phyloP scores from a whole-genome alignment of 768 basidiomycete species.

The Suillus spraguei region DNA sequence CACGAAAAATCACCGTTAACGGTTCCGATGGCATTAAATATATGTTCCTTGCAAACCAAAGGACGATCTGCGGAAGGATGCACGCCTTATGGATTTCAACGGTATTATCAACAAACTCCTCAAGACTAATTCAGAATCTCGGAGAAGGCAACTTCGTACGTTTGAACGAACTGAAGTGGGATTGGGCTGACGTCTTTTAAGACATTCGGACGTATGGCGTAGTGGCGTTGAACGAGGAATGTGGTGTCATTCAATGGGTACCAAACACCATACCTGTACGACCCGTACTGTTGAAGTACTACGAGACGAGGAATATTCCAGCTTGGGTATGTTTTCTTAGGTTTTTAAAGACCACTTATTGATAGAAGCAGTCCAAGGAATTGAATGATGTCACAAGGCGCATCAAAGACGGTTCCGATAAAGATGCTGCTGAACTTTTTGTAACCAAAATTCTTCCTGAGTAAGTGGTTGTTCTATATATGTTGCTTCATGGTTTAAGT shows the following conservation, averaged over 20 bases:
- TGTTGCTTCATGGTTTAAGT: neutral
- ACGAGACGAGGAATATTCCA: slow-evolving; percentile 52
- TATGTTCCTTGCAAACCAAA: slow-evolving; percentile 94
- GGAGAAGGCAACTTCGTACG: slow-evolving; percentile 87
- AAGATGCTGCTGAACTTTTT: slow-evolving; percentile 55
- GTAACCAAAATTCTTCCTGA: slow-evolving; percentile 52
- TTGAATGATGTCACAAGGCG: slow-evolving; percentile 48
- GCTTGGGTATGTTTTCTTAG: slow-evolving; percentile 45
- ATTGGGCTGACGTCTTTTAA: slow-evolving; percentile 1
- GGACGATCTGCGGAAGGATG: slow-evolving; percentile 97
- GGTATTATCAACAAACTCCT: slow-evolving; percentile 96
- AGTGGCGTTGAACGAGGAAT: slow-evolving; percentile 96
- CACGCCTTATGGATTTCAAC: slow-evolving; percentile 97
- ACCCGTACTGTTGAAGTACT: slow-evolving; percentile 67
- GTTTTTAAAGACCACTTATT: neutral
- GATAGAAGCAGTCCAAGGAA: slow-evolving; percentile 41
- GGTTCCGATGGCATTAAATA: slow-evolving; percentile 85
- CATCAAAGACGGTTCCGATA: slow-evolving; percentile 53
- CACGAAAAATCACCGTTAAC: slow-evolving; percentile 84
- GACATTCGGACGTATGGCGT: slow-evolving; percentile 98
- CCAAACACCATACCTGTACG: slow-evolving; percentile 88
- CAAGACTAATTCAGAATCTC: slow-evolving; percentile 91
- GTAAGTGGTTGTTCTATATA: slow-evolving; percentile 40
- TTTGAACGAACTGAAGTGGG: slow-evolving; percentile 13
- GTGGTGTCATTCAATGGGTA: slow-evolving; percentile 99